These are phyloP conservation scores for Aphanoascus verrucosus DNA, from an alignment of 2,329 filamentous ascomycete genomes.

Conservation along the genomic window DNA sequence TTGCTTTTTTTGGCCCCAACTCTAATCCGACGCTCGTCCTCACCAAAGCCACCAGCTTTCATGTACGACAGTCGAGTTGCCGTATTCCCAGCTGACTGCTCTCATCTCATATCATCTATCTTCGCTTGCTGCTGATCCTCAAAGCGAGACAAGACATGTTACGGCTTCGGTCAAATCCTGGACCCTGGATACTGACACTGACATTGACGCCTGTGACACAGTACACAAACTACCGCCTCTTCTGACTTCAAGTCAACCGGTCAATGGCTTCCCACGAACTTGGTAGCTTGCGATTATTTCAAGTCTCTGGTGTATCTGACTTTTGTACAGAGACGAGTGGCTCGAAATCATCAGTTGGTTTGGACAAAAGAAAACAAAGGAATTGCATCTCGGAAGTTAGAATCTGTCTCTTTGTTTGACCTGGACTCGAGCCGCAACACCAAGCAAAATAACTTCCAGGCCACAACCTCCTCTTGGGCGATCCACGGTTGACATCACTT, in stretches of 20 bases:
- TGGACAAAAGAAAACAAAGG: slow-evolving; percentile 6
- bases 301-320: slow-evolving; percentile 2
- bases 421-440: slow-evolving; percentile 3
- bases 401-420: slow-evolving; percentile 4
- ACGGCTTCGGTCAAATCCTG: too few relatives aligned
- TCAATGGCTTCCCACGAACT: slow-evolving; percentile 4
- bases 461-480: background rate
- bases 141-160: too few relatives aligned
- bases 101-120: too few relatives aligned
- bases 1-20: slow-evolving; percentile 2
- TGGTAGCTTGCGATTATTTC: slow-evolving; percentile 6
- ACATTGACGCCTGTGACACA: too few relatives aligned
- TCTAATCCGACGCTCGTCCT: background rate
- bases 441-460: slow-evolving; percentile 1
- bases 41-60: background rate
- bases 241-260: background rate
- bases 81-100: background rate
- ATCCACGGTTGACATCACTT: slow-evolving; percentile 8
- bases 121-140: too few relatives aligned
- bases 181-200: too few relatives aligned
- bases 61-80: background rate
- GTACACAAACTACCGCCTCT: background rate
- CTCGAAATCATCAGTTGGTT: background rate
- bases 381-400: slow-evolving; percentile 6
- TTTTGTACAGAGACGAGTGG: slow-evolving; percentile 1